phyloP scores from a whole-genome alignment of 1,284 basidiomycete genomes.

The Tremellales sp. region DNA sequence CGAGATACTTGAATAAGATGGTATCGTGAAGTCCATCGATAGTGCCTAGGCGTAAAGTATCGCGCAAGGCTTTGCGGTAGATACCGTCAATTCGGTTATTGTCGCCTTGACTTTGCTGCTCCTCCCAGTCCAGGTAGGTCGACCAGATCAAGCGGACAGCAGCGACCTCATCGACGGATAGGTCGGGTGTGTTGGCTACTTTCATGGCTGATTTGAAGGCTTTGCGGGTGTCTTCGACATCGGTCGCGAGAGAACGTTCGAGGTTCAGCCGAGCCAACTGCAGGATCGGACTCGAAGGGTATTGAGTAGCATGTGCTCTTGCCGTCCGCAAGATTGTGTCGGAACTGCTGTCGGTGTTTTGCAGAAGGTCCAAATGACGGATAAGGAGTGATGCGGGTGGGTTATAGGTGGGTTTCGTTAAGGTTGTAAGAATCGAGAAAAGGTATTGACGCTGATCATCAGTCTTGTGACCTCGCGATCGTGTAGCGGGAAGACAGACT shows the following conservation, averaged over 20 bases:
- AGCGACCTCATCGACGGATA: slow-evolving; percentile 10
- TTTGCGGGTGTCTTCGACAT: slow-evolving; percentile 8
- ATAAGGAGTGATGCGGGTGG: slow-evolving; percentile 34
- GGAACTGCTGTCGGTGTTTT: neutral
- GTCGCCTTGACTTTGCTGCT: neutral
- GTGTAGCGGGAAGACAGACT: slow-evolving; percentile 6
- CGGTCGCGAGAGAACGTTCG: slow-evolving; percentile 11
- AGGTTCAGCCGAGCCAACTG: slow-evolving; percentile 23
- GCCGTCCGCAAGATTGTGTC: slow-evolving; percentile 11
- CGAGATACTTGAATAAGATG: slow-evolving; percentile 10
- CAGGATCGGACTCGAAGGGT: slow-evolving; percentile 27
- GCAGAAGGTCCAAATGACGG: slow-evolving; percentile 24
- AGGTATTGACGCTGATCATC: slow-evolving; percentile 27
- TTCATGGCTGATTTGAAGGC: slow-evolving; percentile 19
- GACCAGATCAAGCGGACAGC: slow-evolving; percentile 23
- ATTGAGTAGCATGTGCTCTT: slow-evolving; percentile 23
- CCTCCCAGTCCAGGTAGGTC: slow-evolving; percentile 20
- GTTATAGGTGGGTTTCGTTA: slow-evolving; percentile 28
- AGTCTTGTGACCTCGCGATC: neutral
- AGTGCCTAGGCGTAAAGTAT: slow-evolving; percentile 16
- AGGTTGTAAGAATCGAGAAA: slow-evolving; percentile 25
- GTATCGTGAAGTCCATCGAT: slow-evolving; percentile 21
- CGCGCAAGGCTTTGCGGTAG: slow-evolving; percentile 22
- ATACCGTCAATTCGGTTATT: slow-evolving; percentile 5
- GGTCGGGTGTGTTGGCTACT: slow-evolving; percentile 8